Evolutionary conservation across 345 rosid species (phyloP).

Genomic region (Citropsis articulata): DNA sequence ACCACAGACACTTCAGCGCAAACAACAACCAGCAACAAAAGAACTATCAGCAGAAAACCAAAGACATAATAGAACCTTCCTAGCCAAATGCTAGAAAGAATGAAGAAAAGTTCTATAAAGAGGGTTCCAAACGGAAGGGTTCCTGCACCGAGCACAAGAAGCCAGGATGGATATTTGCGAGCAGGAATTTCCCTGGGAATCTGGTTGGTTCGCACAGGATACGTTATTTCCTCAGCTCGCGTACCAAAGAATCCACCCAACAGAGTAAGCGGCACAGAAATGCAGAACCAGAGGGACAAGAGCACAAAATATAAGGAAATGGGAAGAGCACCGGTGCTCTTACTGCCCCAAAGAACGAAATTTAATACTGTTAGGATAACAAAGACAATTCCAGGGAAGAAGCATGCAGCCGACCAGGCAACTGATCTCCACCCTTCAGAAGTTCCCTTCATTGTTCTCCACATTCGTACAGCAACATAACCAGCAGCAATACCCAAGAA

Average conservation of each 20-base stretch:
- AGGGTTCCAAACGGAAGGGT: slow-evolving; percentile 80
- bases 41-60: slow-evolving; percentile 72
- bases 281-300: slow-evolving; percentile 80
- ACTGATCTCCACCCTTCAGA: slow-evolving; percentile 76
- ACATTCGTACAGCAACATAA: slow-evolving; percentile 64
- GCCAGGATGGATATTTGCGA: slow-evolving; percentile 83
- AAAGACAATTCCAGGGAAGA: slow-evolving; percentile 82
- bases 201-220: slow-evolving; percentile 71
- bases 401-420: slow-evolving; percentile 69
- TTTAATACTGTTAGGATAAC: slow-evolving; percentile 65
- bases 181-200: slow-evolving; percentile 85
- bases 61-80: slow-evolving; percentile 81
- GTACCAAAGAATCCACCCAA: slow-evolving; percentile 77
- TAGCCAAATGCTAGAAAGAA: slow-evolving; percentile 84
- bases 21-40: slow-evolving; percentile 55
- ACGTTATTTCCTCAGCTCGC: slow-evolving; percentile 57
- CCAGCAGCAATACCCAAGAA: slow-evolving; percentile 73
- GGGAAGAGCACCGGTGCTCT: slow-evolving; percentile 77
- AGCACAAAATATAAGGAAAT: slow-evolving; percentile 67
- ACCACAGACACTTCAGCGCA: slow-evolving; percentile 84
- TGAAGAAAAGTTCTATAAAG: slow-evolving; percentile 77
- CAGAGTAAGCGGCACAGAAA: slow-evolving; percentile 76
- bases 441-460: slow-evolving; percentile 77
- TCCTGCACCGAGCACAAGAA: slow-evolving; percentile 86
- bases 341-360: slow-evolving; percentile 76